Evolutionary conservation across 2,329 filamentous ascomycete genomes (phyloP).

Genomic region (Claviceps monticola): DNA sequence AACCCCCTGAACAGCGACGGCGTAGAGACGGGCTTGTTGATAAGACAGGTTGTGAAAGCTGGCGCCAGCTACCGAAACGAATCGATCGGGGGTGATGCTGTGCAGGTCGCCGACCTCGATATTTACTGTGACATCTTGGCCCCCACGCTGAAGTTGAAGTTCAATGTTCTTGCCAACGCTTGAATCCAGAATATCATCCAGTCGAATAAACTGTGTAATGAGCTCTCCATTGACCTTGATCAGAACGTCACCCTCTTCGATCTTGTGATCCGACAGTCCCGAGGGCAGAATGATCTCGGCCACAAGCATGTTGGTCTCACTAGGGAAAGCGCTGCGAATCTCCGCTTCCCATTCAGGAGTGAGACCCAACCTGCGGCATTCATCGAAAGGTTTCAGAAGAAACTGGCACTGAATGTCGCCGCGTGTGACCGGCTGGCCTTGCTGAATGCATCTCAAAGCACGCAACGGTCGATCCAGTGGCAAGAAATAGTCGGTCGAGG

Average conservation of each 20-base stretch:
- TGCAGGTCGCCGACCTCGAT: constrained; percentile 82
- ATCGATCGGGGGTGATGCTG: constrained; percentile 87
- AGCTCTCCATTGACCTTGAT: constrained; percentile 89
- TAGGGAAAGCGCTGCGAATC: constrained; percentile 70
- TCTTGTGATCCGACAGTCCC: constrained; percentile 72
- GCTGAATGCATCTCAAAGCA: constrained; percentile 73
- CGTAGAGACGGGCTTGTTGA: constrained; percentile 91
- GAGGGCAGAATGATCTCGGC: constrained; percentile 89
- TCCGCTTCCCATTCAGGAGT: constrained; percentile 75
- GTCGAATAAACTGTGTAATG: constrained; percentile 78
- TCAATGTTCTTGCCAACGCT: constrained; percentile 68
- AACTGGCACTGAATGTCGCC: constrained; percentile 98
- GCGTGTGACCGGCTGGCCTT: constrained; percentile 60
- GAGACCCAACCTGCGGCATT: constrained; percentile 80
- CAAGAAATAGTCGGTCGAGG: constrained; percentile 94
- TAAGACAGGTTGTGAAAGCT: constrained; percentile 96
- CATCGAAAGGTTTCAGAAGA: constrained; percentile 92
- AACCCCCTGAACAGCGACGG: constrained; percentile 81
- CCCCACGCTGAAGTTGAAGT: constrained; percentile 76
- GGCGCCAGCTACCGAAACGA: constrained; percentile 83
- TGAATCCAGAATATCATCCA: constrained; percentile 85
- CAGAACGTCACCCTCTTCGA: constrained; percentile 89
- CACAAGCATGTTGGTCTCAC: constrained; percentile 92
- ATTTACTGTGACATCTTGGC: constrained; percentile 73
- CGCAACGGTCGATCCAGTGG: constrained; percentile 82